phyloP scores from a whole-genome alignment of 345 rosid genomes.

The Rhodamnia argentea region DNA sequence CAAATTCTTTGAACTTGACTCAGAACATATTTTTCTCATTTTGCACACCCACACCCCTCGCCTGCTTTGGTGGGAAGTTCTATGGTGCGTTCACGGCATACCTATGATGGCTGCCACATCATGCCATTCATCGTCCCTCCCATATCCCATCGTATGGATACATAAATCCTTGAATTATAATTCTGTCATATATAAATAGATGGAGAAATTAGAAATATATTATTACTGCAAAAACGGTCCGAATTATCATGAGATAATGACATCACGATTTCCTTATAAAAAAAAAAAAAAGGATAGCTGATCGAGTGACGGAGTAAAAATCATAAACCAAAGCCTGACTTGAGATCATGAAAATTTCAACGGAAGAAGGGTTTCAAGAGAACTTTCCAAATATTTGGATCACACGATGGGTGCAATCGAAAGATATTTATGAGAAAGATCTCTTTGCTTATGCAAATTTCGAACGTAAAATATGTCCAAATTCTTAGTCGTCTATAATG shows the following conservation, averaged over 20 bases:
- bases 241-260: neutral
- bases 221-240: neutral
- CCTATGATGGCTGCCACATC: neutral
- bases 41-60: neutral
- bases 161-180: neutral
- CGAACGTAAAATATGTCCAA: neutral
- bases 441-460: neutral
- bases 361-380: neutral
- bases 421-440: neutral
- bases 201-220: neutral
- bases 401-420: too few species aligned
- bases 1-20: neutral
- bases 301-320: neutral
- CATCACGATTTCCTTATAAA: neutral
- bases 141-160: neutral
- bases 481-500: neutral
- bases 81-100: neutral
- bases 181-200: neutral
- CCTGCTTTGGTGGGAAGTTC: neutral
- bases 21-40: neutral
- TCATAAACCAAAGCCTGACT: neutral
- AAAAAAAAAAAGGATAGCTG: too few species aligned
- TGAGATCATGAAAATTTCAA: neutral
- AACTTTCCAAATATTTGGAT: too few species aligned
- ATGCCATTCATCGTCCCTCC: neutral